Evolutionary conservation across 164 flowering plant species (phyloP), one percentile per base, ranked within the genome.

Genomic region (Vitis vinifera): DNA sequence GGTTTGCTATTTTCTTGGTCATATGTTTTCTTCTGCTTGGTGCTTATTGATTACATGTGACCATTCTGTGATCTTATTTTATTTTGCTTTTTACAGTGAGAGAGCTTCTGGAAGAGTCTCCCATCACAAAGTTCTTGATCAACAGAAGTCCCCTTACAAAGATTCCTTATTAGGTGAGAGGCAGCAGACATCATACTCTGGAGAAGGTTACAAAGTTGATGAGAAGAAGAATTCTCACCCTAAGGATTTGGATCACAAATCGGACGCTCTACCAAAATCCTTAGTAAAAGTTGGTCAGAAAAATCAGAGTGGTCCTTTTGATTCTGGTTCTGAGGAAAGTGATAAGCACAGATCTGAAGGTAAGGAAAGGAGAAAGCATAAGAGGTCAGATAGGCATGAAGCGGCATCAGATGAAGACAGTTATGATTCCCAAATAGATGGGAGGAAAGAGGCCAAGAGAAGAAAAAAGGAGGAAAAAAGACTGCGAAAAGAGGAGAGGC

Each of bases 381-480:
- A 74, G 65, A 78, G 73, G 62, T 79, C 82, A 2, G 77, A 66
- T 31, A 82, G 85, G 73, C 69, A 76, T 31, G 90, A 80, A 58
- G 63, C 57, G 14, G 68, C 71, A 51, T 84, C 90, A 69, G 89
- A 86, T 75, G 82, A 77, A 58, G 81, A 79, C 69, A 87, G 91
- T 61, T 69, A 68, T 74, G 91, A 84, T 70, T 85, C 89, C 69
- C 80, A 86, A 63, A 37, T 62, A 37, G 88, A 86, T 51, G 84
- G 75, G 3, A 83, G 84, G 71, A 86, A 82, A 73, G 90, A 86
- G 72, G 84, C 83, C 30, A 89, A 83, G 75, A 85, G 79, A 75
- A 87, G 86, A 75, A 81, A 62, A 74, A 84, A 75, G 70, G 91
- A 87, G 65, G 89, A 87, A 69, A 85, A 79, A 67, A 83, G 74